Conservation (phyloP, 352 stramenopile genomes). For the Pythium oligandrum region DNA sequence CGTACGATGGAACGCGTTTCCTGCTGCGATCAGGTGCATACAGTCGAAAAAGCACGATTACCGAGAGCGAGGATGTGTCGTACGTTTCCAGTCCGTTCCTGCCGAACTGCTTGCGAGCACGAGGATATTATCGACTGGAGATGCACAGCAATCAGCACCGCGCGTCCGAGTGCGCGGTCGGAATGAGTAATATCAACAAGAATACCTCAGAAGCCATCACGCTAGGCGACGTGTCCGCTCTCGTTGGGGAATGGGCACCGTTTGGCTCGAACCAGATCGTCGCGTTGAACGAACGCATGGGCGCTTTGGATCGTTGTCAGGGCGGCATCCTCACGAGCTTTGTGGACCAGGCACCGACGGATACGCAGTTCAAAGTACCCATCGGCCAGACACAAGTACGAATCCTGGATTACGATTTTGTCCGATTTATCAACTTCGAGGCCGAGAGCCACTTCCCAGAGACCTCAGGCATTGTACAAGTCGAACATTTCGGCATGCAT, state of each 20-base stretch:
- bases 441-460: constrained; percentile 96
- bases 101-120: constrained; percentile 92
- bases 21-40: constrained; percentile 79
- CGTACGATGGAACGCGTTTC: constrained; percentile 76
- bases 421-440: constrained; percentile 98
- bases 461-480: constrained; percentile 91
- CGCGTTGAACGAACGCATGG: constrained; percentile 95
- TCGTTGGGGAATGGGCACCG: constrained; percentile 97
- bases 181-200: constrained; percentile 83
- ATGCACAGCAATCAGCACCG: constrained; percentile 92
- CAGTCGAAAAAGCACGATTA: constrained; percentile 88
- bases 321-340: constrained; percentile 94
- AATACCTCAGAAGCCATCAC: constrained; percentile 92
- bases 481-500: constrained; percentile 95
- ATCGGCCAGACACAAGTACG: constrained; percentile 93
- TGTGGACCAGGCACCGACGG: constrained; percentile 83
- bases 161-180: constrained; percentile 79
- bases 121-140: constrained; percentile 63
- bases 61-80: constrained; percentile 95
- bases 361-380: constrained; percentile 80
- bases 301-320: constrained; percentile 94
- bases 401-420: constrained; percentile 96
- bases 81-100: constrained; percentile 98
- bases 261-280: constrained; percentile 98
- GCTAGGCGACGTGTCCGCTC: constrained; percentile 93